Evolutionary conservation across 2,329 filamentous ascomycete genomes (phyloP).

Genomic region (Cordyceps javanica): DNA sequence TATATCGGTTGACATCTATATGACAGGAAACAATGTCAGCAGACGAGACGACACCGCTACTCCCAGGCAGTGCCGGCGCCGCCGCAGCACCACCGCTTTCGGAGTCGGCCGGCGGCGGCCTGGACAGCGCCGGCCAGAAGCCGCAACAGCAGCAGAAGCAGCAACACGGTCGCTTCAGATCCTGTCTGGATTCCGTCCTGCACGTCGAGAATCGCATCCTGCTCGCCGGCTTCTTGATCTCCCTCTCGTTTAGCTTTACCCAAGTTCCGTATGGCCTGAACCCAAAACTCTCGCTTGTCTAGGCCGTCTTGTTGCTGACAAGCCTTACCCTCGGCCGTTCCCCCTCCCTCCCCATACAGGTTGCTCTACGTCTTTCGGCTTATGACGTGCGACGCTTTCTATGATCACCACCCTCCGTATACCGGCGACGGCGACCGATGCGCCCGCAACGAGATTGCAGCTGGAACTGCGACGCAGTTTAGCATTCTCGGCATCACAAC

Average conservation of each 20-base stretch:
- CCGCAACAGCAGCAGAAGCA: not conserved
- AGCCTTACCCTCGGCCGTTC: too few species aligned
- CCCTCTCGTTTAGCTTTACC: conserved; percentile 42
- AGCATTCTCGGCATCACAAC: conserved; percentile 62
- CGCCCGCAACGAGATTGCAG: conserved; percentile 54
- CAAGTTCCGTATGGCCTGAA: conserved; percentile 39
- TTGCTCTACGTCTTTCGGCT: conserved; percentile 61
- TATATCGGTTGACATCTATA: not conserved
- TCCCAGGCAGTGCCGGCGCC: not conserved
- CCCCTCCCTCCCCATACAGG: conserved; percentile 20
- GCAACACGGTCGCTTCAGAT: not conserved
- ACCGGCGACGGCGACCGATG: conserved; percentile 48
- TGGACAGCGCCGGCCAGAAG: too few species aligned
- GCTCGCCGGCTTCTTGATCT: conserved; percentile 55
- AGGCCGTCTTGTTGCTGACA: not conserved
- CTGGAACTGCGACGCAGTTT: conserved; percentile 56
- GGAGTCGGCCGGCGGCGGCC: not conserved
- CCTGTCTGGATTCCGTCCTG: conserved; percentile 18
- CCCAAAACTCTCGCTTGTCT: not conserved
- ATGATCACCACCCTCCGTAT: conserved; percentile 49
- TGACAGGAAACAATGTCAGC: not conserved
- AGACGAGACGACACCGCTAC: conserved; percentile 9
- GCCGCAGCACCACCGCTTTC: not conserved
- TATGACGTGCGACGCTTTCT: conserved; percentile 68
- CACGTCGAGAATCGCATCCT: conserved; percentile 42